These are phyloP conservation scores for Fraxinus baroniana DNA, from an alignment of 305 asterid species.

Conservation along the genomic window DNA sequence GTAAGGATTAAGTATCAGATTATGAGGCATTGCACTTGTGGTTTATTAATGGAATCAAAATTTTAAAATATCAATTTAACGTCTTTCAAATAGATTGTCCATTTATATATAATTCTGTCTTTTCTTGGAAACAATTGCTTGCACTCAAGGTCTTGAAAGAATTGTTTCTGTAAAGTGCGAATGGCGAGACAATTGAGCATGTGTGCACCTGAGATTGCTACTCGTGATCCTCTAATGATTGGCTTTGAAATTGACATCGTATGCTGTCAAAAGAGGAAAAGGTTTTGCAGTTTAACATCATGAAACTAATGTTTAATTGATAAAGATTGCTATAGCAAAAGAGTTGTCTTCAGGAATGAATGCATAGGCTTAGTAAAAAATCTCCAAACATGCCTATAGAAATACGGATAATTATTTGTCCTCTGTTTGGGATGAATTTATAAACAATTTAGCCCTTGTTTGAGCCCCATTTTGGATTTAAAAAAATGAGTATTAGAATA, in stretches of 20 bases:
- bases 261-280: not conserved
- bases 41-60: not conserved
- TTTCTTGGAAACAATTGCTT: not conserved
- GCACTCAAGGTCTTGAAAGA: slow-evolving; percentile 5
- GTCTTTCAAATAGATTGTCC: not conserved
- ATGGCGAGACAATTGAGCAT: not conserved
- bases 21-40: not conserved
- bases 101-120: slow-evolving; percentile 1
- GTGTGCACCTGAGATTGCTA: not conserved
- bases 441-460: not conserved
- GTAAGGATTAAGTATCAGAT: not conserved
- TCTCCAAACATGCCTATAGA: not conserved
- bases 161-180: not conserved
- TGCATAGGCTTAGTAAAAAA: not conserved
- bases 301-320: not conserved
- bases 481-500: not conserved
- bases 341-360: not conserved
- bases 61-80: not conserved
- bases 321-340: not conserved
- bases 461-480: not conserved
- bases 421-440: not conserved
- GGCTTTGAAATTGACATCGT: not conserved
- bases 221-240: slow-evolving; percentile 2
- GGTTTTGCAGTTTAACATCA: not conserved
- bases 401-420: not conserved